Evolutionary conservation across 805 yeast species (phyloP).

Genomic region (Tetrapisispora iriomotensis): DNA sequence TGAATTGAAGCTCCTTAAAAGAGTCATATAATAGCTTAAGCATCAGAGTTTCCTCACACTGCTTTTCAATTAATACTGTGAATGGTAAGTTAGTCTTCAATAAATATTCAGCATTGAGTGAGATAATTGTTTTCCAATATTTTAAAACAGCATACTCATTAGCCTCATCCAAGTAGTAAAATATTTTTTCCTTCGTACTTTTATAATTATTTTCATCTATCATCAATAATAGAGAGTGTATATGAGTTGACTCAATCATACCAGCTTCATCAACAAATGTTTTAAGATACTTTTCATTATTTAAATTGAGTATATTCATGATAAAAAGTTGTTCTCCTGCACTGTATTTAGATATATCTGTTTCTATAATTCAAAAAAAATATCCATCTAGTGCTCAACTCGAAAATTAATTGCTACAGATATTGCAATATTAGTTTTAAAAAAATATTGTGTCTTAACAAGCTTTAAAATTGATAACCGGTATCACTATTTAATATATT

Average conservation of each 20-base stretch:
- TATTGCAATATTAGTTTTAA: no score
- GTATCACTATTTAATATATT: no score
- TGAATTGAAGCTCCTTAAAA: neutral
- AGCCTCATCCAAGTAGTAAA: neutral
- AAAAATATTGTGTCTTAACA: no score
- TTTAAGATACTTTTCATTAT: no score
- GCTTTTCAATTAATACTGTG: neutral
- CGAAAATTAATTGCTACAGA: no score
- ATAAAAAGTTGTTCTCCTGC: no score
- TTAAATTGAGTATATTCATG: no score
- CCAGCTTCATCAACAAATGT: neutral
- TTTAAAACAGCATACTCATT: neutral
- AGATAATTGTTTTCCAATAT: slow-evolving; percentile 1
- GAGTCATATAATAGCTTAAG: neutral
- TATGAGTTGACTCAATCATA: neutral
- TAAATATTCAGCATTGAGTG: neutral
- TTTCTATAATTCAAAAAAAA: no score
- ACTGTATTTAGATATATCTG: no score
- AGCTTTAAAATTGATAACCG: no score
- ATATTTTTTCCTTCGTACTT: neutral
- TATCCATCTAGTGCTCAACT: no score
- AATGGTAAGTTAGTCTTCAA: neutral
- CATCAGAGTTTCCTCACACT: neutral
- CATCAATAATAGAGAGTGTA: neutral
- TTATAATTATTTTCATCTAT: neutral